Conservation (phyloP, 2,329 filamentous ascomycete species). For the Didymella exigua region DNA sequence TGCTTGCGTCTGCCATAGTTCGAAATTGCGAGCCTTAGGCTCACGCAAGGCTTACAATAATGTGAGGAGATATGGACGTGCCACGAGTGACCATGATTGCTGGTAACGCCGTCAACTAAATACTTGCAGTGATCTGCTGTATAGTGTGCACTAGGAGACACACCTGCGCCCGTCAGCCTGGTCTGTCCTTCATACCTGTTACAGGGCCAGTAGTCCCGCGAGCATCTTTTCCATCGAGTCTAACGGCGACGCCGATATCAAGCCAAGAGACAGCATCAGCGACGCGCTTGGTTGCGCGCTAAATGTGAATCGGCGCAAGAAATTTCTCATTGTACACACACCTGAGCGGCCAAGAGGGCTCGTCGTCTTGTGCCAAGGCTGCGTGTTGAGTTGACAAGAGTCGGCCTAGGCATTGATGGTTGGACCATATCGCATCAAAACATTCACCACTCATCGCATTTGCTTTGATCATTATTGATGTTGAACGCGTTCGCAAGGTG, state of each 20-base stretch:
- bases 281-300: neutral
- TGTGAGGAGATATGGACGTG: neutral
- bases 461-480: neutral
- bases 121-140: constrained; percentile 6
- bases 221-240: constrained; percentile 1
- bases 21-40: neutral
- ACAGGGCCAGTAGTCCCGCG: constrained; percentile 7
- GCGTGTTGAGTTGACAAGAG: constrained; percentile 7
- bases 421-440: constrained; percentile 2
- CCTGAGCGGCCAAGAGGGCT: constrained; percentile 10
- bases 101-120: constrained; percentile 4
- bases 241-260: constrained; percentile 4
- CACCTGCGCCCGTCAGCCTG: neutral
- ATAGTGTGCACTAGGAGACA: neutral
- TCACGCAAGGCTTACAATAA: constrained; percentile 1
- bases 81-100: neutral
- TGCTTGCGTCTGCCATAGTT: constrained; percentile 16
- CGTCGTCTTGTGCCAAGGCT: constrained; percentile 11
- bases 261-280: neutral
- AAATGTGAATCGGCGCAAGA: neutral
- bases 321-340: neutral
- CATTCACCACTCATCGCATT: neutral
- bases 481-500: neutral
- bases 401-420: neutral
- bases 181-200: neutral